A percentile compares a stretch with the other conserved stretches of the same genome.
Evolutionary conservation across 306 rosid genomes (phyloP).

Genomic region (Gastrolobium bilobum): DNA sequence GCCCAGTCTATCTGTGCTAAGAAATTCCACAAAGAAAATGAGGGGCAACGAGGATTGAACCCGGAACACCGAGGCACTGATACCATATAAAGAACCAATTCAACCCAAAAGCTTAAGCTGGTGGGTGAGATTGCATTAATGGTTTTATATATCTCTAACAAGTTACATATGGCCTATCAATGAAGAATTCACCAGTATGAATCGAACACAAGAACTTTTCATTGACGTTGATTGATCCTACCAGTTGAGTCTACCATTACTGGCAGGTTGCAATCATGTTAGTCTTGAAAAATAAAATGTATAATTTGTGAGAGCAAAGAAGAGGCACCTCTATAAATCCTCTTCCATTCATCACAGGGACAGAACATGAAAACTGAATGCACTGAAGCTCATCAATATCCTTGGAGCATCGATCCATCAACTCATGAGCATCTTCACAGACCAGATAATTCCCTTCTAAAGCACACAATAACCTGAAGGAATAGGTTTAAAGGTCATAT

Average conservation of each 20-base stretch:
- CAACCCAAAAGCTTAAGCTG: too few species aligned
- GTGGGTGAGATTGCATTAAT: too few species aligned
- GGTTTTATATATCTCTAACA: too few species aligned
- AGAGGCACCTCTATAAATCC: slow-evolving; percentile 74
- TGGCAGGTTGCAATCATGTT: neutral
- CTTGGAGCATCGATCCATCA: slow-evolving; percentile 48
- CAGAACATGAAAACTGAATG: slow-evolving; percentile 65
- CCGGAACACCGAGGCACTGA: too few species aligned
- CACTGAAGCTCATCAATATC: slow-evolving; percentile 64
- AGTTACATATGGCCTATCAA: neutral
- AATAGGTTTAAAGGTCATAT: slow-evolving; percentile 19
- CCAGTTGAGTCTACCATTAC: neutral
- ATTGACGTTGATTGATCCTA: neutral
- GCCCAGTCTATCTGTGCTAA: too few species aligned
- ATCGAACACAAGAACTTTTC: neutral
- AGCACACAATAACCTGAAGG: slow-evolving; percentile 74
- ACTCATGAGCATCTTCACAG: slow-evolving; percentile 57
- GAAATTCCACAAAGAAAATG: too few species aligned
- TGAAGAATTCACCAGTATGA: neutral
- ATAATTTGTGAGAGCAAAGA: slow-evolving; percentile 5
- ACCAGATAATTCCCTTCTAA: slow-evolving; percentile 69
- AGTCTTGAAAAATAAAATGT: neutral
- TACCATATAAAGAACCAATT: too few species aligned
- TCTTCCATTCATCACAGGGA: slow-evolving; percentile 67
- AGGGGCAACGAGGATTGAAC: too few species aligned